A percentile compares a stretch with the other conserved stretches of the same genome.
These are phyloP conservation scores for Pythium rhizo-oryzae DNA, from an alignment of 352 stramenopile species.

Conservation along the genomic window DNA sequence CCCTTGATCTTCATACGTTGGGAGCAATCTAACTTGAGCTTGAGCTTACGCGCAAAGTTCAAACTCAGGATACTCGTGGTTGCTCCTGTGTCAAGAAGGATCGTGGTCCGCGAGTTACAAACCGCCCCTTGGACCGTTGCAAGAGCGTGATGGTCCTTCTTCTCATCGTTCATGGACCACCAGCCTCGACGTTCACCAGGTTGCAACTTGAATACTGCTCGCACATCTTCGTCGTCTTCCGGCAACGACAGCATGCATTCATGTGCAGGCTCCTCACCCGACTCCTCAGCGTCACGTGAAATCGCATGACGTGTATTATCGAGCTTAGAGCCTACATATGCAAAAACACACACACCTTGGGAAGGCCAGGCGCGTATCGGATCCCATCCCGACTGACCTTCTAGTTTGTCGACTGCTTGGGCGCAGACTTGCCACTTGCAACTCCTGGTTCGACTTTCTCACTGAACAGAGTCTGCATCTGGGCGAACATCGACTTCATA, in stretches of 20 bases:
- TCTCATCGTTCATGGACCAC: too few relatives aligned
- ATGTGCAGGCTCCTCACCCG: too few relatives aligned
- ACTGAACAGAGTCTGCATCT: too few relatives aligned
- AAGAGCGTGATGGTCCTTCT: constrained; percentile 15
- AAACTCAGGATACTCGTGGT: constrained; percentile 33
- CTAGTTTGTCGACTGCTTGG: constrained; percentile 2
- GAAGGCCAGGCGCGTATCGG: constrained; percentile 10
- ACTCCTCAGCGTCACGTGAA: not conserved
- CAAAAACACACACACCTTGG: constrained; percentile 6
- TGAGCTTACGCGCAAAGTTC: constrained; percentile 31
- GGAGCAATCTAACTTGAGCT: constrained; percentile 13
- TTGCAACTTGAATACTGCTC: not conserved
- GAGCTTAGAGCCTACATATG: constrained; percentile 2
- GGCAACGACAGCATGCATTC: too few relatives aligned
- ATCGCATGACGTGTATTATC: not conserved
- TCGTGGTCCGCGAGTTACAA: not conserved
- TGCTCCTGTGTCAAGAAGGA: constrained; percentile 10
- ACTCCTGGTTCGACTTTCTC: too few relatives aligned
- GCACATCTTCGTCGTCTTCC: not conserved
- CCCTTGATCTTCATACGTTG: not conserved
- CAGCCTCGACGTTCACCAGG: constrained; percentile 17
- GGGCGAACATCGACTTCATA: too few relatives aligned
- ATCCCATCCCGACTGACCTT: constrained; percentile 3
- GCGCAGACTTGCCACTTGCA: too few relatives aligned
- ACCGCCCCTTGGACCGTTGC: constrained; percentile 18